Conservation (phyloP, 2,329 filamentous ascomycete genomes). For the Ophiostoma novo-ulmi region DNA sequence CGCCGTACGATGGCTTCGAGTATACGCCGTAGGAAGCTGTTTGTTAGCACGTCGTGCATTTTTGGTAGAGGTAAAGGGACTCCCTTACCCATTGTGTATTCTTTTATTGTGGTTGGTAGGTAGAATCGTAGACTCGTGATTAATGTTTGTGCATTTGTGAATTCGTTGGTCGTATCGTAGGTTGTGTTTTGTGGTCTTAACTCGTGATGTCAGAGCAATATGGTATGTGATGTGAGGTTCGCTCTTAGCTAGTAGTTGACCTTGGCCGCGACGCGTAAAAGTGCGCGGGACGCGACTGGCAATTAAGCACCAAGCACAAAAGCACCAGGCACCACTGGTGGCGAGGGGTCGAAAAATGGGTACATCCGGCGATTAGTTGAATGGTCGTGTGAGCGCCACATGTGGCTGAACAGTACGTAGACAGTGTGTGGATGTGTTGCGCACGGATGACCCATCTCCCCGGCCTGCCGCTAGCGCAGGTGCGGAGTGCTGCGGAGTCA, state of each 20-base stretch:
- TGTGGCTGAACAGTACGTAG: constrained; percentile 16
- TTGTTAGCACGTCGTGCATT: background rate
- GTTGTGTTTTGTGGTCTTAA: background rate
- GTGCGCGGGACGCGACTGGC: constrained; percentile 21
- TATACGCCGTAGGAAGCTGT: constrained; percentile 49
- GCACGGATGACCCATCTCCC: background rate
- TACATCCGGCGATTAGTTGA: background rate
- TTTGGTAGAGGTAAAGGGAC: background rate
- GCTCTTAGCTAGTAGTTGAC: background rate
- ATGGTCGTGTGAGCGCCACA: constrained; percentile 14
- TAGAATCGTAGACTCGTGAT: background rate
- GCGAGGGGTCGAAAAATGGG: constrained; percentile 20
- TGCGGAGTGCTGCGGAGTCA: constrained; percentile 12
- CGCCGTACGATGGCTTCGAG: constrained; percentile 47
- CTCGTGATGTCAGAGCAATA: background rate
- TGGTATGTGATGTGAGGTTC: constrained; percentile 6
- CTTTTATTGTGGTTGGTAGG: background rate
- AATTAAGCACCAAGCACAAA: constrained; percentile 18
- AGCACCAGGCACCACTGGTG: constrained; percentile 7
- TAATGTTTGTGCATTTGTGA: too few species aligned
- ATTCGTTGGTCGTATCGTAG: background rate
- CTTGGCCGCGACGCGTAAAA: constrained; percentile 21
- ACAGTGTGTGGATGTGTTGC: too few species aligned
- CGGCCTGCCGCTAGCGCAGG: background rate
- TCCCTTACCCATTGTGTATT: background rate